Evolutionary conservation across 768 basidiomycete genomes (phyloP), one percentile per base, ranked within the genome.

Genomic region (Boletus patriciae): DNA sequence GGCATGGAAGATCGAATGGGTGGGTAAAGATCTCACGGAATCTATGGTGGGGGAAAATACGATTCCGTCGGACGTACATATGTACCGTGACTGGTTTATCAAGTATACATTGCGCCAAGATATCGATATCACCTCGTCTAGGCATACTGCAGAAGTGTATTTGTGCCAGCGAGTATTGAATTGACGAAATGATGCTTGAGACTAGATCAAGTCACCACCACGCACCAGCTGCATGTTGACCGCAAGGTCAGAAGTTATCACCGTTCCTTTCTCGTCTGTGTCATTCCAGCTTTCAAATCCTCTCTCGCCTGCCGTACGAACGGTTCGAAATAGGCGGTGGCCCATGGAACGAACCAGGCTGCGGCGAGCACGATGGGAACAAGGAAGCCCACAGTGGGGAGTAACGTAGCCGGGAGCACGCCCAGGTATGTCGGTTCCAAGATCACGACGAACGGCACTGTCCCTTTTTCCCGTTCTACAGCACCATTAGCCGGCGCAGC

Each of bases 361-460:
- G 76, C 68, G 27, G 60, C 57, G n/a, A 61, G 36, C 43, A 71
- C 54, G 33, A 78, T 36, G 21, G 52, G 63, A 12, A 73, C 27
- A 42, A 78, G 66, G 40, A 72, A 60, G 27, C 49, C 53, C 9
- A 73, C 25, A 12, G 71, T 72, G 19, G 76, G 74, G 0, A 73
- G 19, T n/a, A 86, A 66, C 0, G 84, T 80, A 18, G 76, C 75
- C 10, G 87, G 87, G 29, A 90, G 66, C 23, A 85, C 68, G 16
- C 83, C 84, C n/a, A 83, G 63, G 52, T 81, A 76, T 2, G 84
- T 69, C 27, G 84, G 88, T 62, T 90, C 88, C 43, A 89, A 65
- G 19, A 75, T 69, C 16, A 88, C 61, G 53, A 77, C 67, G 60
- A 88, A 76, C 4, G 85, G 76, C 6, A 88, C 77, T 8, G 13